Conservation (phyloP, 2,329 filamentous ascomycete genomes). For the Diaporthe destruens region DNA sequence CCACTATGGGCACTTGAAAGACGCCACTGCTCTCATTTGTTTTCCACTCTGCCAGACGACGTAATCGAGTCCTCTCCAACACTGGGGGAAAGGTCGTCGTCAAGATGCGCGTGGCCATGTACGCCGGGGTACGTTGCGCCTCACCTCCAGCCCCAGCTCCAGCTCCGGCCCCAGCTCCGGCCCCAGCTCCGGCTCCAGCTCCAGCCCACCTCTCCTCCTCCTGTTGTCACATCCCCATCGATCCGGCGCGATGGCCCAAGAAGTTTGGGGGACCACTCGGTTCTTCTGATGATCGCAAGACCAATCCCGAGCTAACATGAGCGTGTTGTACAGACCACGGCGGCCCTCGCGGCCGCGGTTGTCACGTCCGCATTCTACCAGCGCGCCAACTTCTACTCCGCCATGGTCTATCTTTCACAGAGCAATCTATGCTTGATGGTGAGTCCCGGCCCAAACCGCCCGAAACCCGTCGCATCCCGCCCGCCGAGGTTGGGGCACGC, state of each 20-base stretch:
- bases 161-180: constrained; percentile 4
- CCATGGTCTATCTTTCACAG: constrained; percentile 95
- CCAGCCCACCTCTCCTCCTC: constrained; percentile 6
- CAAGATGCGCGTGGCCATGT: constrained; percentile 71
- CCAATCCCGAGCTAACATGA: constrained; percentile 22
- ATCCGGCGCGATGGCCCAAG: background rate
- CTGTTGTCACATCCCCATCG: background rate
- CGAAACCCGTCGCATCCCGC: background rate
- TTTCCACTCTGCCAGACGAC: constrained; percentile 1
- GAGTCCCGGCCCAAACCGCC: constrained; percentile 48
- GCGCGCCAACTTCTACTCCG: constrained; percentile 97
- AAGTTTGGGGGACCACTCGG: background rate
- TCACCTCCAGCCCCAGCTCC: background rate
- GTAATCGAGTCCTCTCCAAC: background rate
- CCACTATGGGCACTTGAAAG: constrained; percentile 42
- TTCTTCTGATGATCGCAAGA: constrained; percentile 24
- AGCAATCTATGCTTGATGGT: constrained; percentile 96
- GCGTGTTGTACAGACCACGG: constrained; percentile 72
- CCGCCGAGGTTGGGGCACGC: background rate
- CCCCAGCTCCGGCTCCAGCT: constrained; percentile 6
- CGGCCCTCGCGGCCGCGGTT: constrained; percentile 85
- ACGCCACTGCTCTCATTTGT: constrained; percentile 20
- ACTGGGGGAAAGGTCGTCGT: constrained; percentile 42
- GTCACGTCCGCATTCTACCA: constrained; percentile 93
- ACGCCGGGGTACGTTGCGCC: constrained; percentile 66